Evolutionary conservation across 208 protist genomes (phyloP).

Genomic region (Crithidia thermophila): DNA sequence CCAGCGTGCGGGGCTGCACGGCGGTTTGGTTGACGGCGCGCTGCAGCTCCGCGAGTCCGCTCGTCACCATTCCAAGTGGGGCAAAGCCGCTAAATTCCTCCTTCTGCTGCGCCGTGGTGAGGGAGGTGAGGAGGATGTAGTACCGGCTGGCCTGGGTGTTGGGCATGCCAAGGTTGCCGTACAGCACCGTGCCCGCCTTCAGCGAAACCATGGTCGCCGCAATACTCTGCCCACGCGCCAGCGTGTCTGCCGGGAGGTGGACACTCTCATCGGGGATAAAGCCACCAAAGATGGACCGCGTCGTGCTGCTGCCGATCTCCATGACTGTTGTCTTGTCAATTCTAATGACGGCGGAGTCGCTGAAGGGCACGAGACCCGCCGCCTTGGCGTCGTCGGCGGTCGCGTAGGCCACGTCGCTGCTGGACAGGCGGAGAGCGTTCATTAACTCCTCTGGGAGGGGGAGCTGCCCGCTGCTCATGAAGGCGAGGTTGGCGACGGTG

Average conservation of each 20-base stretch:
- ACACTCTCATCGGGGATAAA: conserved; percentile 66
- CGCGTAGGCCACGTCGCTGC: conserved; percentile 19
- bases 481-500: conserved; percentile 67
- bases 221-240: conserved; percentile 20
- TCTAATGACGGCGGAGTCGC: conserved; percentile 59
- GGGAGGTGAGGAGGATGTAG: conserved; percentile 62
- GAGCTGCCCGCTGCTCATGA: conserved; percentile 64
- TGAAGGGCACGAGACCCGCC: conserved; percentile 54
- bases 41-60: conserved; percentile 53
- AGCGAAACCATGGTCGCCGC: conserved; percentile 43
- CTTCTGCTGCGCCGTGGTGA: conserved; percentile 26
- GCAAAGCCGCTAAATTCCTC: conserved; percentile 47
- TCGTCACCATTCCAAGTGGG: conserved; percentile 62
- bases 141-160: conserved; percentile 81
- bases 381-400: conserved; percentile 27
- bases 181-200: conserved; percentile 67
- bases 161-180: conserved; percentile 65
- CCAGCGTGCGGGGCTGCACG: conserved; percentile 71
- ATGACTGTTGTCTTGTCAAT: conserved; percentile 65
- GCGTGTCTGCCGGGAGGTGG: conserved; percentile 18
- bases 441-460: conserved; percentile 42
- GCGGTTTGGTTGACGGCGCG: conserved; percentile 28
- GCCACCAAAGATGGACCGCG: conserved; percentile 78
- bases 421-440: conserved; percentile 24
- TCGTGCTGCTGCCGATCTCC: conserved; percentile 86